phyloP scores from a whole-genome alignment of 495 filamentous ascomycete genomes.

The Neurospora sp. region DNA sequence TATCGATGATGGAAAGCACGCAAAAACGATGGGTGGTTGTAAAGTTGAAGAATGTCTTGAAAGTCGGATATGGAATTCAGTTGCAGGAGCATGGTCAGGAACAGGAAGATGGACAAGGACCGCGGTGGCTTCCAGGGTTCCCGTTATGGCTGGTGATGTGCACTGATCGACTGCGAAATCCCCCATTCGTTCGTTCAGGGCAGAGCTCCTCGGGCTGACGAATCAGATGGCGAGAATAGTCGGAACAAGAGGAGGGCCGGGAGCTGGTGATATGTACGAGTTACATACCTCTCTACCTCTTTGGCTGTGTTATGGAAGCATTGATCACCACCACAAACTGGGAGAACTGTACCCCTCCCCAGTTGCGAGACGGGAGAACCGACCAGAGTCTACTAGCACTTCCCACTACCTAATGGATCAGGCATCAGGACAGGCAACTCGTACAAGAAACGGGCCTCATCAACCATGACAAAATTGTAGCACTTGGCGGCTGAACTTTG shows the following conservation, averaged over 20 bases:
- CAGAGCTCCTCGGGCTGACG: not conserved
- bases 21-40: not conserved
- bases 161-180: not conserved
- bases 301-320: not conserved
- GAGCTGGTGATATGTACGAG: not conserved
- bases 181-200: not conserved
- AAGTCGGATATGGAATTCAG: not conserved
- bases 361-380: not conserved
- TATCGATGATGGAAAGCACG: not conserved
- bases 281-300: not conserved
- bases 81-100: not conserved
- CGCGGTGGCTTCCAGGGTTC: not conserved
- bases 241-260: not conserved
- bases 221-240: not conserved
- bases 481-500: not conserved
- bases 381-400: not conserved
- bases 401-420: not conserved
- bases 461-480: not conserved
- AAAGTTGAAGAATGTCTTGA: not conserved
- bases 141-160: not conserved
- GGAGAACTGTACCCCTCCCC: not conserved
- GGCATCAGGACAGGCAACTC: not conserved
- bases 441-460: not conserved
- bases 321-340: not conserved
- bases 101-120: not conserved